Evolutionary conservation across 2,329 filamentous ascomycete species (phyloP).

Genomic region (Venturia pyrina): DNA sequence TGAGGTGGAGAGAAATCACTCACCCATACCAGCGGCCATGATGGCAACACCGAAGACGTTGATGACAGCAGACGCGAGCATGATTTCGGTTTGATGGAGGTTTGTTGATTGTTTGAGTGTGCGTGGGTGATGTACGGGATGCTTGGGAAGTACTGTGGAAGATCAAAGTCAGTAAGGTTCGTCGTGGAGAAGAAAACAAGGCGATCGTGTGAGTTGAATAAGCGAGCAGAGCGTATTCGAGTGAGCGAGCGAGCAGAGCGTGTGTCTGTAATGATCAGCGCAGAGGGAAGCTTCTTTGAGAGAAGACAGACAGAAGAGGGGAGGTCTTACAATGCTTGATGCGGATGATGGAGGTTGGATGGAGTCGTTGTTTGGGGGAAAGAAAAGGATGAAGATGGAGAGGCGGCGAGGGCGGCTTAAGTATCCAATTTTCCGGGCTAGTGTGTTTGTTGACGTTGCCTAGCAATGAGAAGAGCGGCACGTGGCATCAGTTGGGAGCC

Average conservation of each 20-base stretch:
- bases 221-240: not conserved
- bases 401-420: not conserved
- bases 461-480: not conserved
- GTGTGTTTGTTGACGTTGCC: not conserved
- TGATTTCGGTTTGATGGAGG: not conserved
- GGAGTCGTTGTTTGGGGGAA: not conserved
- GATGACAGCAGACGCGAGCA: not conserved
- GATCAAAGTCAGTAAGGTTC: not conserved
- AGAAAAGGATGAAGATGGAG: not conserved
- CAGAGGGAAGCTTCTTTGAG: not conserved
- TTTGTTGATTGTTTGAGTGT: not conserved
- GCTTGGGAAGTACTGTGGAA: not conserved
- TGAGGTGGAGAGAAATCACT: not conserved
- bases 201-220: not conserved
- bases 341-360: not conserved
- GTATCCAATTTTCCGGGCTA: not conserved
- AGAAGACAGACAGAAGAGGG: not conserved
- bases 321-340: not conserved
- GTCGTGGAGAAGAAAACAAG: not conserved
- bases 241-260: not conserved
- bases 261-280: not conserved
- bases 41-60: not conserved
- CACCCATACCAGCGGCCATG: not conserved
- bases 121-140: slow-evolving; percentile 1
- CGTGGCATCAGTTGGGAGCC: not conserved